Evolutionary conservation across 2,329 filamentous ascomycete species (phyloP).

Genomic region (Aureobasidium uvarum): DNA sequence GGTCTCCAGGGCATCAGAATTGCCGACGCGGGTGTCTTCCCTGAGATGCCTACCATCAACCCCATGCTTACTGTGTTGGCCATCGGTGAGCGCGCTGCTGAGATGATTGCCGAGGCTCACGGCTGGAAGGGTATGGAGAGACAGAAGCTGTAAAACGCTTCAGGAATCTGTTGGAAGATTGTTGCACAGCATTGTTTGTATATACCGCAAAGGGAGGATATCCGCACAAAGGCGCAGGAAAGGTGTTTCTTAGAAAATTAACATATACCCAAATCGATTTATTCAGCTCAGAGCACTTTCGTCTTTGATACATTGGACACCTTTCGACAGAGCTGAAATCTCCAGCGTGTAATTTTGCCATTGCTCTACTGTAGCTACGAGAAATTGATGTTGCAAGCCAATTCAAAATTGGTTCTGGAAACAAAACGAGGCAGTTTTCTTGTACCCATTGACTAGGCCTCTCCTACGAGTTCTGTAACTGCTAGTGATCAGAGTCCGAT

Average conservation of each 20-base stretch:
- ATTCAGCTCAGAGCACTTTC: neutral
- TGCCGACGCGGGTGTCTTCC: constrained; percentile 84
- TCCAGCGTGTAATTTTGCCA: neutral
- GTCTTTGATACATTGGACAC: neutral
- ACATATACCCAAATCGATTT: constrained; percentile 1
- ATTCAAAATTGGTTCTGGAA: neutral
- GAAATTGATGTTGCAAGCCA: neutral
- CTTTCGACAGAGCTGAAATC: neutral
- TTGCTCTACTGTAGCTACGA: neutral
- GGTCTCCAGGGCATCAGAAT: constrained; percentile 73
- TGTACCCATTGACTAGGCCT: neutral
- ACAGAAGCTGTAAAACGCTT: constrained; percentile 57
- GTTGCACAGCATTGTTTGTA: constrained; percentile 1
- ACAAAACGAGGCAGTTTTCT: neutral
- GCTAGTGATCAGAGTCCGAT: neutral
- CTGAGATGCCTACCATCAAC: constrained; percentile 81
- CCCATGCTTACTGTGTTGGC: constrained; percentile 87
- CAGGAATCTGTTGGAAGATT: too few species aligned
- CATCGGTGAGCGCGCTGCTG: constrained; percentile 78
- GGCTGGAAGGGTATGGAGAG: constrained; percentile 60
- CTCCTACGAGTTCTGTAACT: neutral
- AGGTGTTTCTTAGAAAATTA: neutral
- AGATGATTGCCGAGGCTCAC: constrained; percentile 74
- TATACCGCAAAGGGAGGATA: constrained; percentile 6
- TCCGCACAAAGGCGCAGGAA: neutral